These are phyloP conservation scores for Mycena venus DNA, from an alignment of 768 basidiomycete genomes.

Conservation along the genomic window DNA sequence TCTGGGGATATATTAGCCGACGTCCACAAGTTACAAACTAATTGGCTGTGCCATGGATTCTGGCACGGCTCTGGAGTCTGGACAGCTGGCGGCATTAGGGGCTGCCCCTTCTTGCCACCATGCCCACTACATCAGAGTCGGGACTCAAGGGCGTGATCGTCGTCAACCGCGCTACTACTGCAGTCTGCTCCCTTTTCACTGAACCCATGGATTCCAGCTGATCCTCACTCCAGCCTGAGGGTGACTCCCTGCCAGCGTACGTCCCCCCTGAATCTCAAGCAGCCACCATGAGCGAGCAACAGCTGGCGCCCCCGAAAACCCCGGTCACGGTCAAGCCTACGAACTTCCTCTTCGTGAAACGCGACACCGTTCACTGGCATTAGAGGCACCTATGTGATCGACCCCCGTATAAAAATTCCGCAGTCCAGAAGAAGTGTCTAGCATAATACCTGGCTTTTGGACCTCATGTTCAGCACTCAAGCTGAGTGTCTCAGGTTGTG, in stretches of 20 bases:
- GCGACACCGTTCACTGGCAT: not conserved
- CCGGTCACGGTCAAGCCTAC: not conserved
- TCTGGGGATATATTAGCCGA: not conserved
- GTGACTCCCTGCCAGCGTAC: not conserved
- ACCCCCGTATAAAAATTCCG: conserved; percentile 2
- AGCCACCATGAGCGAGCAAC: not conserved
- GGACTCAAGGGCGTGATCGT: not conserved
- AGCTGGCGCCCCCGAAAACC: not conserved
- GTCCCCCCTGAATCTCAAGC: not conserved
- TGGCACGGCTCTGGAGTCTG: not conserved
- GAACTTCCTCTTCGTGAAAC: not conserved
- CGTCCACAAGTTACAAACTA: not conserved
- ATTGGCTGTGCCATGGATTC: not conserved
- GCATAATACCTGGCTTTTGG: too few relatives aligned
- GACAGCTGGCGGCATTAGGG: not conserved
- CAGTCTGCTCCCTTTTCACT: not conserved
- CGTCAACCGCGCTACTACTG: not conserved
- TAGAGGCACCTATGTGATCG: not conserved
- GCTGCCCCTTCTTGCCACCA: conserved; percentile 1
- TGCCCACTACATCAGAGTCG: not conserved
- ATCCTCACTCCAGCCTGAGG: not conserved
- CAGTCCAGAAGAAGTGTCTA: too few relatives aligned
- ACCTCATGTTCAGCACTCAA: too few relatives aligned
- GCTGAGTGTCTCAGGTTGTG: too few relatives aligned
- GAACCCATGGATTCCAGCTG: conserved; percentile 1